Conservation (phyloP, 1,284 basidiomycete genomes). For the Erythrobasidium hasegawianum region DNA sequence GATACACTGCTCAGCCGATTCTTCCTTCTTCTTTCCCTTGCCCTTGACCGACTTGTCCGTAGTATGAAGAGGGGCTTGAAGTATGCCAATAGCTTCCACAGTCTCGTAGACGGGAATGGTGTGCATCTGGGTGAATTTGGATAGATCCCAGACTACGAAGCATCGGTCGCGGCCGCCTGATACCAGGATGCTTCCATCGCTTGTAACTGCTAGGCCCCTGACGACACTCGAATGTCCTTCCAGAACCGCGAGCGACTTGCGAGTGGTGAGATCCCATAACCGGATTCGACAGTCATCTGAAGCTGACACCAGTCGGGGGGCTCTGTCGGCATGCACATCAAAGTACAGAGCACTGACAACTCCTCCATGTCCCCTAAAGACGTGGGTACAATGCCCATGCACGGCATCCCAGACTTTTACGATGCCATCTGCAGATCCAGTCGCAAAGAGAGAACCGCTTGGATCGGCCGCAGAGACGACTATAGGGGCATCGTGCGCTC, state of each 20-base stretch:
- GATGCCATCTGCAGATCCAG: constrained; percentile 89
- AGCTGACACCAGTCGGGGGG: constrained; percentile 42
- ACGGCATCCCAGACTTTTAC: constrained; percentile 95
- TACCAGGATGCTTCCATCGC: constrained; percentile 77
- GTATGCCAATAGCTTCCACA: constrained; percentile 75
- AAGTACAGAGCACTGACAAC: constrained; percentile 86
- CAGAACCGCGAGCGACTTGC: constrained; percentile 58
- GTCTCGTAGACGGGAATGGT: constrained; percentile 83
- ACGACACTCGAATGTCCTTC: constrained; percentile 91
- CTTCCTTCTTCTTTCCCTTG: constrained; percentile 47
- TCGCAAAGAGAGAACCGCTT: constrained; percentile 86
- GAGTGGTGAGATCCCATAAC: constrained; percentile 75
- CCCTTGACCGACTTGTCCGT: constrained; percentile 53
- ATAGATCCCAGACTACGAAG: constrained; percentile 80
- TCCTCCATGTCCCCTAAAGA: constrained; percentile 94
- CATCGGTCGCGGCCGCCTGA: constrained; percentile 88
- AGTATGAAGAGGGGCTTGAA: constrained; percentile 55
- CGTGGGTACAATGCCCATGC: constrained; percentile 85
- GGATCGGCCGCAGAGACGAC: constrained; percentile 80
- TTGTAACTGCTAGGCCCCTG: constrained; percentile 64
- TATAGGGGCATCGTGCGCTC: constrained; percentile 87
- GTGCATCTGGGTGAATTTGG: constrained; percentile 57
- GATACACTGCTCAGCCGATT: constrained; percentile 52
- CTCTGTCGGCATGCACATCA: constrained; percentile 51
- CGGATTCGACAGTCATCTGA: constrained; percentile 71